phyloP scores from a whole-genome alignment of 129 eudicot species.

The Tagetes patula region DNA sequence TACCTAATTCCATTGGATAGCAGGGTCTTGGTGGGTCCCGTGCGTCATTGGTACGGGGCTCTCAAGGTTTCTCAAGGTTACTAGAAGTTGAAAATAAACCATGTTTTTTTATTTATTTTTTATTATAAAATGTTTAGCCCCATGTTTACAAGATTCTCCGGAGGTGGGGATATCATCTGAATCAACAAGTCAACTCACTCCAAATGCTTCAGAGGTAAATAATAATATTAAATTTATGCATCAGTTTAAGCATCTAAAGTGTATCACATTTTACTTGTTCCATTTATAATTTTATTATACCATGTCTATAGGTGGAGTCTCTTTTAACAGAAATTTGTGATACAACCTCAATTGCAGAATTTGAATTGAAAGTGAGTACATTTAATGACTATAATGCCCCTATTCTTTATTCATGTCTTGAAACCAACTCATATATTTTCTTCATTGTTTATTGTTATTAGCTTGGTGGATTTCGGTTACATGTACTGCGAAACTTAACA shows the following conservation, averaged over 20 bases:
- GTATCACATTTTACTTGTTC: neutral
- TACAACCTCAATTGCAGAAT: constrained; percentile 83
- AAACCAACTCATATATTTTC: constrained; percentile 8
- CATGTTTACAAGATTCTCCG: constrained; percentile 42
- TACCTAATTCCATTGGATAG: no score
- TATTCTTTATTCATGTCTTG: constrained; percentile 14
- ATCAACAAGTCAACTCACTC: constrained; percentile 50
- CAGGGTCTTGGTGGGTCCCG: no score
- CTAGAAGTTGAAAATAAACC: no score
- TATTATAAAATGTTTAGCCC: constrained; percentile 19
- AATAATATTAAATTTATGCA: neutral
- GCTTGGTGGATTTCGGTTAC: constrained; percentile 80
- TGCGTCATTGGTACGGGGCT: no score
- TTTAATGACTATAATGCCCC: neutral
- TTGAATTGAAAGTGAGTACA: constrained; percentile 77
- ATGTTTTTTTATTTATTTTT: no score
- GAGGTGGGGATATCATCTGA: constrained; percentile 47
- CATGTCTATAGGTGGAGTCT: constrained; percentile 62
- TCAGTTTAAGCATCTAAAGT: neutral
- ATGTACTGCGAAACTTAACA: constrained; percentile 57
- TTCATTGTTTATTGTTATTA: constrained; percentile 24
- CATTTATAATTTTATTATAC: neutral
- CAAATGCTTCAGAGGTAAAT: constrained; percentile 71
- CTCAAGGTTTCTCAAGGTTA: no score
- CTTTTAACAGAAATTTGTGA: constrained; percentile 68